phyloP scores from a whole-genome alignment of 2,329 filamentous ascomycete species.

The Trichoderma sp. region DNA sequence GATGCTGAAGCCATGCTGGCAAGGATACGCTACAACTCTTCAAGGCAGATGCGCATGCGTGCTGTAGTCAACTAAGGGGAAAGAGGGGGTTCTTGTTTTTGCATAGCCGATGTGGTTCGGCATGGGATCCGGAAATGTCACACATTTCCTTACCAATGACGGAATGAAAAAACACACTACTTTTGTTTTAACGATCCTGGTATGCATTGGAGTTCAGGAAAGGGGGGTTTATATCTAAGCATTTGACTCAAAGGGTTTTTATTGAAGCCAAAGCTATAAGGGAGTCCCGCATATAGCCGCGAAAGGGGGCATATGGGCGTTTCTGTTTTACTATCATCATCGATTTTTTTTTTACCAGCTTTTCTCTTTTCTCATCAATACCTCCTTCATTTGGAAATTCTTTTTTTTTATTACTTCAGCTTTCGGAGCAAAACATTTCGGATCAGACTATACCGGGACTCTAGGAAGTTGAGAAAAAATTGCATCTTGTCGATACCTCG shows the following conservation, averaged over 20 bases:
- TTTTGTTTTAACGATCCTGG: constrained; percentile 22
- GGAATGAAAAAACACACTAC: constrained; percentile 15
- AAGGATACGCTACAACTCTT: constrained; percentile 46
- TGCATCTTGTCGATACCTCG: background rate
- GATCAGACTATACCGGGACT: background rate
- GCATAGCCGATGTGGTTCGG: constrained; percentile 7
- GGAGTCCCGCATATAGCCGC: constrained; percentile 21
- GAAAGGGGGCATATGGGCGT: constrained; percentile 12
- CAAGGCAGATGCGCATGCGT: constrained; percentile 41
- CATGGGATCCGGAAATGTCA: constrained; percentile 10
- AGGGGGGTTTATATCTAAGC: constrained; percentile 11
- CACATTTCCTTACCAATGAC: constrained; percentile 19
- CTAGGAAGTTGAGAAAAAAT: background rate
- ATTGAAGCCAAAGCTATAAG: background rate
- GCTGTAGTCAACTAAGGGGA: constrained; percentile 17
- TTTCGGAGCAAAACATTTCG: background rate
- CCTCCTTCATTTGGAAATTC: constrained; percentile 1
- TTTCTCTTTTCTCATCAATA: background rate
- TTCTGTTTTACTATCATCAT: constrained; percentile 1
- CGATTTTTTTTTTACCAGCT: background rate
- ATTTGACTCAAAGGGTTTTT: constrained; percentile 19
- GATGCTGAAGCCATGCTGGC: constrained; percentile 42
- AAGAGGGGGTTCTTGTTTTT: background rate
- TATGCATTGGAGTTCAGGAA: constrained; percentile 23
- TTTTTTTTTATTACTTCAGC: background rate